Evolutionary conservation across 2,329 filamentous ascomycete genomes (phyloP).

Genomic region (Diaporthe ilicicola): DNA sequence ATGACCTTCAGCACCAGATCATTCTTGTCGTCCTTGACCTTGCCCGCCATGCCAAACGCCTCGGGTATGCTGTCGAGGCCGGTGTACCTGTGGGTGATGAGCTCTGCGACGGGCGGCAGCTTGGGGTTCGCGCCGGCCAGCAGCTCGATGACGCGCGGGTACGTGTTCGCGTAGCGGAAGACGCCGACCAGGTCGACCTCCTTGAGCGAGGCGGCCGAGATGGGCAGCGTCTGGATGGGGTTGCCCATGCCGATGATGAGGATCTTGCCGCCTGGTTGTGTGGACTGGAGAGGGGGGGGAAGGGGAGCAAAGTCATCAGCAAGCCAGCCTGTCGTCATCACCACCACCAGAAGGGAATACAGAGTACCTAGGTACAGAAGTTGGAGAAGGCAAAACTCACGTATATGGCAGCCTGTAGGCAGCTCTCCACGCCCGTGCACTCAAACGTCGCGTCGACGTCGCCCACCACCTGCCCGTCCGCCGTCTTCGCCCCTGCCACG

Average conservation of each 20-base stretch:
- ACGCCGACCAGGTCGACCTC: constrained; percentile 78
- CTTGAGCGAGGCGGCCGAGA: constrained; percentile 72
- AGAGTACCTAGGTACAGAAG: too few species aligned
- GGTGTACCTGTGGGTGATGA: constrained; percentile 75
- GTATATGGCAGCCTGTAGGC: constrained; percentile 79
- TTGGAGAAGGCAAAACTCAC: constrained; percentile 46
- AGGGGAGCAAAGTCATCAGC: background rate
- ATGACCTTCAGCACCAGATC: constrained; percentile 81
- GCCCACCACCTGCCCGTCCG: constrained; percentile 56
- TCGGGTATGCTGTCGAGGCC: constrained; percentile 70
- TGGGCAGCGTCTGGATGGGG: constrained; percentile 73
- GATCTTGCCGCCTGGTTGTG: constrained; percentile 73
- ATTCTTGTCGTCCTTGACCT: constrained; percentile 73
- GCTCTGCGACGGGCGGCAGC: constrained; percentile 70
- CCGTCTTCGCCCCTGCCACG: constrained; percentile 44
- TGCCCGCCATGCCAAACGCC: constrained; percentile 78
- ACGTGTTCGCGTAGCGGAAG: constrained; percentile 80
- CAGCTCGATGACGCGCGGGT: constrained; percentile 63
- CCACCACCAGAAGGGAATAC: too few species aligned
- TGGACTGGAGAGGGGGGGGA: too few species aligned
- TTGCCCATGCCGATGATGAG: constrained; percentile 79
- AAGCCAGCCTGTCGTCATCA: background rate
- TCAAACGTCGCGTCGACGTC: constrained; percentile 77
- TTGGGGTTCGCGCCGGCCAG: constrained; percentile 56
- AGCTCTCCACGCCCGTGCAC: constrained; percentile 81